Base-by-base conservation (phyloP, 495 filamentous ascomycete species). In the Bathelium albidoporum region DNA sequence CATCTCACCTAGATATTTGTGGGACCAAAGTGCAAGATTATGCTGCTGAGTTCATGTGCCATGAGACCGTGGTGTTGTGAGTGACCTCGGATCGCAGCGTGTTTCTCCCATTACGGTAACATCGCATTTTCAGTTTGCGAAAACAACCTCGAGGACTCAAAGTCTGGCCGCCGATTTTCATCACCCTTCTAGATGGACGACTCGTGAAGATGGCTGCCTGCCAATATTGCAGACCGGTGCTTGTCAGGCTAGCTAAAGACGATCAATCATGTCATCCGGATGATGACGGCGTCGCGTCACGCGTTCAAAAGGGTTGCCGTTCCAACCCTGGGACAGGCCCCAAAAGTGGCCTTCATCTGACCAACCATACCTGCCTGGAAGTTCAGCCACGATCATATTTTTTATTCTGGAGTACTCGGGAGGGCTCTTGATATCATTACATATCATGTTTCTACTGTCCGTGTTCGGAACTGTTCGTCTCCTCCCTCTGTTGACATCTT, bases 271-370 rank as follows among this genome's bases (percentile, higher is more conserved):
- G 49, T 26, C 12, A 4, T 29, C 7, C 49, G 20, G 49, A 28
- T 29, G 49, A 55, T 55, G 49, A 55, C 20, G 24, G 49, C 24
- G 49, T 55, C 24, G 49, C 49, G 24, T 55, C 49, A 55, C 49
- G 49, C 49, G 49, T 49, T 49, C 43, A 20, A 39, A 39, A 3
- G 5, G 43, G 43, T 55, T 55, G 49, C 49, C 29, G 22, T 24
- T 29, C 24, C 49, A 55, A 55, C 49, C 49, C 49, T 55, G 11
- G 24, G 24, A 49, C 14, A 20, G 49, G 20, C 49, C 49, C 49
- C 24, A 26, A 49, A 49, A 16, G 12, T 29, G 24, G 24, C 9
- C 49, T 55, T 24, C 49, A 16, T 20, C 26, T 55, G 49, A 55
- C 49, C 49, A 49, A 3, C 20, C 29, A 55, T 55, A 55, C 49